These are phyloP conservation scores for Nicotiana sylvestris DNA, from an alignment of 257 asterid species.

Conservation along the genomic window DNA sequence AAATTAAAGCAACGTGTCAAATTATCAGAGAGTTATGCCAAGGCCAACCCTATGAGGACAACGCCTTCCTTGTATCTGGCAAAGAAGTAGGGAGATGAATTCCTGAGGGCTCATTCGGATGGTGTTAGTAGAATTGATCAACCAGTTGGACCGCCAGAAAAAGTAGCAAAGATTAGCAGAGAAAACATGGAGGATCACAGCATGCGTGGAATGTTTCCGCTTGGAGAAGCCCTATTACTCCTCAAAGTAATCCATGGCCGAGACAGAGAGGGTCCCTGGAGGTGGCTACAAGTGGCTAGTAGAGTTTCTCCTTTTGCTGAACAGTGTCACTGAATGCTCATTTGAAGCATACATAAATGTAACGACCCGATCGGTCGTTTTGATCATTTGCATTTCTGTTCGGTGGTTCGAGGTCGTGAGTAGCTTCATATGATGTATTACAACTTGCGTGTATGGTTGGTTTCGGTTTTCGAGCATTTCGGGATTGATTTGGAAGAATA, in stretches of 20 bases:
- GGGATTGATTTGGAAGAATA: too few species aligned
- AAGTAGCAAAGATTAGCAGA: not conserved
- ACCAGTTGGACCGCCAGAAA: not conserved
- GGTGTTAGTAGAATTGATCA: not conserved
- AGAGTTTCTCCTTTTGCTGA: not conserved
- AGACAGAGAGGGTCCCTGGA: not conserved
- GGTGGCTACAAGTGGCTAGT: not conserved
- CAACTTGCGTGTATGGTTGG: too few species aligned
- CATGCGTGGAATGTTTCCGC: not conserved
- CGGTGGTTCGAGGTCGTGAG: too few species aligned
- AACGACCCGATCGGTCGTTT: too few species aligned
- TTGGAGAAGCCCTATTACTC: not conserved
- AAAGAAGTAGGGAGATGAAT: not conserved
- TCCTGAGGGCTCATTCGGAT: not conserved
- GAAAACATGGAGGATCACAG: not conserved
- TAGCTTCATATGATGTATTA: too few species aligned
- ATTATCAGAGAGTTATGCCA: not conserved
- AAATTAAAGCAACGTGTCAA: not conserved
- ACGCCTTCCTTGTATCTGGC: not conserved
- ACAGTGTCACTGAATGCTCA: not conserved
- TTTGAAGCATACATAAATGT: not conserved
- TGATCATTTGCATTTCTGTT: too few species aligned
- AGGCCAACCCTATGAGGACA: not conserved
- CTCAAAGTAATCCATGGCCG: too few species aligned
- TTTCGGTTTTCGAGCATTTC: too few species aligned